phyloP scores from a whole-genome alignment of 192 early-diverging fungal species.

The Dissophora globulifera region DNA sequence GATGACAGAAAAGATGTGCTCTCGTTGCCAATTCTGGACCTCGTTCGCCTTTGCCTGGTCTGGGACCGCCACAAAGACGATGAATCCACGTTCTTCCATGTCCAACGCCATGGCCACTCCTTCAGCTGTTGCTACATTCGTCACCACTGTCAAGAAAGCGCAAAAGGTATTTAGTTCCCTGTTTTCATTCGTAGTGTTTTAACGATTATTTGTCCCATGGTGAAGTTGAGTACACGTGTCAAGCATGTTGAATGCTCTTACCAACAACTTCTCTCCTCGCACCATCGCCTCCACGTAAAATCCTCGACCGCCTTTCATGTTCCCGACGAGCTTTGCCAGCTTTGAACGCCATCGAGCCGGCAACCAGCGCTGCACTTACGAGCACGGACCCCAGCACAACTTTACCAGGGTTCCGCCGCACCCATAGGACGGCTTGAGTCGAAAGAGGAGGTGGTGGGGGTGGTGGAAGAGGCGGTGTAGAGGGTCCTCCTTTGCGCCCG shows the following conservation, averaged over 20 bases:
- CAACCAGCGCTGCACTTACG: neutral
- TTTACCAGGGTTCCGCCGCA: neutral
- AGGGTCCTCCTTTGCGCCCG: neutral
- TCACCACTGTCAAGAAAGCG: neutral
- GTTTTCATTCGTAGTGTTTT: neutral
- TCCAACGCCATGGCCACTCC: neutral
- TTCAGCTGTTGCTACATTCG: conserved; percentile 5
- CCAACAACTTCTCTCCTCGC: conserved; percentile 9
- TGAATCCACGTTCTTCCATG: conserved; percentile 2
- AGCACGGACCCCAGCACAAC: neutral
- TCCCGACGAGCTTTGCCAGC: neutral
- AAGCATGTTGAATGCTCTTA: no score
- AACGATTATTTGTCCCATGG: neutral
- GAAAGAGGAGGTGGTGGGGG: neutral
- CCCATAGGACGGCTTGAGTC: neutral
- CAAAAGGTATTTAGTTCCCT: neutral
- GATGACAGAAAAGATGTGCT: conserved; percentile 1
- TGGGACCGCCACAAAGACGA: conserved; percentile 7
- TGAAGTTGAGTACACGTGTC: neutral
- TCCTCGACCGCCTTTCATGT: neutral
- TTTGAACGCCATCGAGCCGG: neutral
- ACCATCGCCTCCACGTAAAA: neutral
- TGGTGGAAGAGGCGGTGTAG: neutral
- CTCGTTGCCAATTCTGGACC: conserved; percentile 1
- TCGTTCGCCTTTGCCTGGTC: neutral